Base-by-base conservation (phyloP, 768 basidiomycete species). In the Kwoniella dejecticola region DNA sequence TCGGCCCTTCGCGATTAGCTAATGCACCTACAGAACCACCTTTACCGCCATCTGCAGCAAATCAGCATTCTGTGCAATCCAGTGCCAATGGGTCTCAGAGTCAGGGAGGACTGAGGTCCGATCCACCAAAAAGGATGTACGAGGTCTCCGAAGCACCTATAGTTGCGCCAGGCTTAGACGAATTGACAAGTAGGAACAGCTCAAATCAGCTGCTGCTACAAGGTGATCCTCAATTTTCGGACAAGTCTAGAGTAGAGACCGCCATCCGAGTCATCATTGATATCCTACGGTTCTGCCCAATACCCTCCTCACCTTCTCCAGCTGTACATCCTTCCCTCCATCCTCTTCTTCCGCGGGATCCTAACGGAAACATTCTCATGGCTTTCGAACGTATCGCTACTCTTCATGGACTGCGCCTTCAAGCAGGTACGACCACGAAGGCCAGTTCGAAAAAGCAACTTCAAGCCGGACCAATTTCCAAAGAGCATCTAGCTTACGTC, bases 231-330 rank as follows among this genome's bases (percentile, higher is more conserved):
- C 74, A 70, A 30, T 36, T 66, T 47, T 69, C 70, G 58, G 63
- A 57, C 31, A 75, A 75, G 44, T 69, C 70, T 29, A 50, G 74
- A 46, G 74, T 75, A 7, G 74, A 75, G 44, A 75, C 74, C 17
- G 74, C 74, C 46, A 75, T 75, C 21, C 64, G 74, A 7, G 71
- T 72, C 27, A 72, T 72, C 48, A 33, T 75, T 47, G 74, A 75
- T 49, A 53, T 75, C 21, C 58, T 72, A 11, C 67, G 67, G 31
- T 42, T 64, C 19, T 57, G 68, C 11, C 69, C 74, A 13, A 41
- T 63, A 2, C 60, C 64, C 3, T 54, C 63, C 0, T 52, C 64
- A 2, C 23, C 52, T 29, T 60, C 58, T 10, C 26, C 52, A 7
- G 33, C 33, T 13, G 57, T 69, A 10, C 62, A 63, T n/a, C 60